A percentile compares a stretch with the other conserved stretches of the same genome.
Conservation (phyloP, 148 eudicot genomes). For the Rhododendron simsii region DNA sequence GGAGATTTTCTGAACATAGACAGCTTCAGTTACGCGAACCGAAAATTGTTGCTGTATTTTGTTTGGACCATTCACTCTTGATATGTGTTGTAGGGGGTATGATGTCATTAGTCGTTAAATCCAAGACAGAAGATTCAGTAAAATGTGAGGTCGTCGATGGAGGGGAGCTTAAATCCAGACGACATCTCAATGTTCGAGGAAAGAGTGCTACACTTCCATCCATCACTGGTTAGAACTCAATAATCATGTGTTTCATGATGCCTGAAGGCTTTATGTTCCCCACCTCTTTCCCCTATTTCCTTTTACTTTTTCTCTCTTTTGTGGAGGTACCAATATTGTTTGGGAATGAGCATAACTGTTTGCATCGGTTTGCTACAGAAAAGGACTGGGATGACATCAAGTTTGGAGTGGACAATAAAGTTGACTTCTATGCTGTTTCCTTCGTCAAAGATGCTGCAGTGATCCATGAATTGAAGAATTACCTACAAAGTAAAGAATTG, state of each 20-base stretch:
- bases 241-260: neutral
- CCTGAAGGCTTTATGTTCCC: neutral
- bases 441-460: slow-evolving; percentile 96
- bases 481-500: slow-evolving; percentile 54
- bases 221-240: slow-evolving; percentile 62
- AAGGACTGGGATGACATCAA: slow-evolving; percentile 99
- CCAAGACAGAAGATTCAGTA: slow-evolving; percentile 79
- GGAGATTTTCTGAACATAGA: neutral
- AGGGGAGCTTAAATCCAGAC: slow-evolving; percentile 95
- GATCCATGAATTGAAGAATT: slow-evolving; percentile 91
- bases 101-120: slow-evolving; percentile 95
- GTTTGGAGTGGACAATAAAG: slow-evolving; percentile 94
- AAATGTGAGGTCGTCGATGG: slow-evolving; percentile 98
- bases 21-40: neutral
- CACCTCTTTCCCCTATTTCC: neutral
- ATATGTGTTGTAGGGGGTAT: slow-evolving; percentile 69
- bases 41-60: neutral
- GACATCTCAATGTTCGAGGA: slow-evolving; percentile 95
- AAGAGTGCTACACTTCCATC: slow-evolving; percentile 99
- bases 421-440: slow-evolving; percentile 96
- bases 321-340: neutral
- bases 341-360: slow-evolving; percentile 1
- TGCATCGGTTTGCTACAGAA: slow-evolving; percentile 45
- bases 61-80: neutral
- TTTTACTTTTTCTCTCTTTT: neutral